Evolutionary conservation across 2,329 filamentous ascomycete genomes (phyloP).

Genomic region (Trichoderma harzianum): DNA sequence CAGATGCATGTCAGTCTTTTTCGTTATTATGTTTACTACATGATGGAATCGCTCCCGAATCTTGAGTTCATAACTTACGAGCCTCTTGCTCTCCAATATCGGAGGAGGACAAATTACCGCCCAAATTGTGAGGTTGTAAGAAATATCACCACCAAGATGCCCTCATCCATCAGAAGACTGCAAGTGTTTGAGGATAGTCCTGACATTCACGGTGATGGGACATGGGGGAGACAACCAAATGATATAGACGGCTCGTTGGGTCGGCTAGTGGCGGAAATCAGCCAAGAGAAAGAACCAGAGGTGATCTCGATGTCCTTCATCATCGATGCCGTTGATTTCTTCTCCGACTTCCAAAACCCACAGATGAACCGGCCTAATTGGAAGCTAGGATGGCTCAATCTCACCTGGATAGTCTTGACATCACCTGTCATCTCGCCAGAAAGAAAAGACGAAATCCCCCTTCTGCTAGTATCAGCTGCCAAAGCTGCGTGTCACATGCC

Average conservation of each 20-base stretch:
- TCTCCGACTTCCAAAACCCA: background rate
- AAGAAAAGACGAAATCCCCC: background rate
- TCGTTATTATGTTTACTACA: background rate
- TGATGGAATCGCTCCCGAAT: background rate
- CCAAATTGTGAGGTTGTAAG: background rate
- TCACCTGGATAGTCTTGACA: background rate
- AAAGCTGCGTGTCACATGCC: background rate
- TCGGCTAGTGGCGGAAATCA: background rate
- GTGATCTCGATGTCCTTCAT: background rate
- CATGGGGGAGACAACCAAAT: too few relatives aligned
- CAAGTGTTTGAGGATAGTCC: background rate
- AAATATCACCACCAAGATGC: background rate
- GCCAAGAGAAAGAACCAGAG: background rate
- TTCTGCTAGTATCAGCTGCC: background rate
- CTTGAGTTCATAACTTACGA: background rate
- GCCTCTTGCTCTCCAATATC: background rate
- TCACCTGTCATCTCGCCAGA: background rate
- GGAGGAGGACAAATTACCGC: background rate
- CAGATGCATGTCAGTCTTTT: background rate
- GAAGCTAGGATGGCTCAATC: background rate
- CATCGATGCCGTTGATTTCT: background rate
- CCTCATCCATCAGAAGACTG: background rate
- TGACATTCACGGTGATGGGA: background rate
- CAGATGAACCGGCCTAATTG: background rate
- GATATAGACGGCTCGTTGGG: background rate